Base-by-base conservation (phyloP, 2,329 filamentous ascomycete species). In the Trichoderma atroviride region DNA sequence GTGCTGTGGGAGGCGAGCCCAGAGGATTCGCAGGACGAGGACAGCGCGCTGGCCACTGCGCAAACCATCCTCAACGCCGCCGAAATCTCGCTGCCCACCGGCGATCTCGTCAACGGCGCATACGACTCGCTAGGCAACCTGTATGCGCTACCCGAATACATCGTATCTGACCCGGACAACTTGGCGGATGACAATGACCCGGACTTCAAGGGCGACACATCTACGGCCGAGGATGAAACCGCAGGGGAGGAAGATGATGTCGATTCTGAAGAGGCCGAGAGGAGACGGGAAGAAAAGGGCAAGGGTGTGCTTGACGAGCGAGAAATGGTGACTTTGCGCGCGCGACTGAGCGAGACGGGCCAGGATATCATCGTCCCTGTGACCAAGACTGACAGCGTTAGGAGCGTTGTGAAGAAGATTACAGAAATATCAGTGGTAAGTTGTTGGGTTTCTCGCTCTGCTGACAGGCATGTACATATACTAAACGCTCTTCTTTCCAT, bases 11-110 rank as follows among this genome's bases (percentile, higher is more conserved):
- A 85, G 13, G 83, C 85, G 0, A 84, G 87, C 29, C 71, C 70
- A 5, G 75, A 77, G n/a, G 75, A 77, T 56, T 74, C 74, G 10
- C 79, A 80, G 29, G 75, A 80, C 3, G 81, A 82, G 47, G 78
- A 77, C 4, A 75, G 76, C 4, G 76, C 81, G 11, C 76, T 92
- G 10, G 84, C 82, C 33, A 93, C 90, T 2, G 94, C 94, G 7
- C 94, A 97, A 81, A 88, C 86, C 68, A 91, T 97, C 69, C 81
- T 97, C 6, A 88, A 91, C 75, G 94, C 94, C 1, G 91, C 89
- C 10, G 93, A 90, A 29, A 86, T 94, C 37, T 93, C 91, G 0
- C 80, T 94, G 14, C 91, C 92, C 0, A 92, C 90, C 0, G 92
- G 92, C 0, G 86, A 93, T 74, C 79, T 94, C 24, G 87, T 87